Conservation (phyloP, 2,329 filamentous ascomycete species). For the Apiospora sp. region DNA sequence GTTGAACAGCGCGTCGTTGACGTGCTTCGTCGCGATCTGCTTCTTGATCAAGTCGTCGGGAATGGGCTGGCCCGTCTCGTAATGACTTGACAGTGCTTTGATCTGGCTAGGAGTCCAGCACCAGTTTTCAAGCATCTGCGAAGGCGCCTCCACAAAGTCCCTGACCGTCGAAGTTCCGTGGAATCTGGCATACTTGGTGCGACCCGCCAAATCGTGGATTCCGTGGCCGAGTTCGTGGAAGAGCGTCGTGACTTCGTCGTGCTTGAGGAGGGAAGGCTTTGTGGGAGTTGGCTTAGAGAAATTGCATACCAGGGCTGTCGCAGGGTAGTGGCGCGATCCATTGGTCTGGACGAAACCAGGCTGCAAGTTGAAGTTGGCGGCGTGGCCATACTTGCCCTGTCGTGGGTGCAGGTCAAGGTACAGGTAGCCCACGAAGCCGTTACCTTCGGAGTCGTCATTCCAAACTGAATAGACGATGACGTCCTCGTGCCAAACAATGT, state of each 20-base stretch:
- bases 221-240: constrained; percentile 81
- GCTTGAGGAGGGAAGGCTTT: constrained; percentile 82
- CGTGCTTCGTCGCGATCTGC: constrained; percentile 79
- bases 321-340: constrained; percentile 76
- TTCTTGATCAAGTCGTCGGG: constrained; percentile 78
- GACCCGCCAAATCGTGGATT: constrained; percentile 73
- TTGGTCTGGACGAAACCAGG: constrained; percentile 73
- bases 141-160: constrained; percentile 76
- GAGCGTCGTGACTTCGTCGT: constrained; percentile 82
- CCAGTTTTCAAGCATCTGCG: constrained; percentile 80
- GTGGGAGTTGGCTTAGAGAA: constrained; percentile 81
- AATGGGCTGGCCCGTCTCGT: constrained; percentile 73
- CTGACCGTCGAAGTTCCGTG: constrained; percentile 72
- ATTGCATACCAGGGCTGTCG: constrained; percentile 84
- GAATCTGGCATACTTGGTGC: constrained; percentile 70
- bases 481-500: constrained; percentile 83
- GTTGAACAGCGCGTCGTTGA: constrained; percentile 82
- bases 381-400: constrained; percentile 84
- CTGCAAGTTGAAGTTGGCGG: constrained; percentile 84
- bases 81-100: constrained; percentile 75
- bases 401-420: constrained; percentile 84
- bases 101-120: constrained; percentile 74
- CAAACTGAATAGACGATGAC: constrained; percentile 86
- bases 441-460: constrained; percentile 76
- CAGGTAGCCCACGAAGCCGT: constrained; percentile 80